Evolutionary conservation across 192 early-diverging fungal species (phyloP), one percentile per base, ranked within the genome.

Genomic region (Backusella sp.): DNA sequence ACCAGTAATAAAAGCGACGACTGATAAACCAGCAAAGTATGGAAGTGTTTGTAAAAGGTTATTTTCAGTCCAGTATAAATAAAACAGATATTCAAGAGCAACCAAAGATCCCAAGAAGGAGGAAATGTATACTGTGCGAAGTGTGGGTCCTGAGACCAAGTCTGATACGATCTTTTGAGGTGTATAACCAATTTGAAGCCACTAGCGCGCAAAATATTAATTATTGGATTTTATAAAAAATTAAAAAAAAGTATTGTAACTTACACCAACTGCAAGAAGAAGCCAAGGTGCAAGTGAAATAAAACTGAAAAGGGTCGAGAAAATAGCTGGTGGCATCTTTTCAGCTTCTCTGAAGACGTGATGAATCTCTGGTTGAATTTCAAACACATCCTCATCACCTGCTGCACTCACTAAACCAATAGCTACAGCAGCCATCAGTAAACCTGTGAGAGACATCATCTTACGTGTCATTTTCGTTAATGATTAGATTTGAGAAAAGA

Each of bases 341-440:
- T 85, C 82, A 52, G 79, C 82, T 70, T 81, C 56, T 39, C 87
- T 82, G 77, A 88, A 88, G 32, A 83, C 79, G 44, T 88, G 87
- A 71, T 85, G 73, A 49, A 88, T 88, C 66, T 88, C 87, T 32
- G 83, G 83, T 35, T 80, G 79, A 7, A 77, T 37, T 41, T 70
- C 80, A 76, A 70, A 80, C 23, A 77, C 73, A 44, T 81, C 80
- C 41, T 81, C 80, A 15, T 77, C 56, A 37, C 80, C 80, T 37
- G 80, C 80, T n/a, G 73, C 76, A 15, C 69, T 32, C 14, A 72
- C 80, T 42, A 32, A 21, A 37, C 68, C 72, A 17, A 72, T 66
- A 32, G 73, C 19, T n/a, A 46, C 34, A 28, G 72, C 0, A 37
- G 68, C 21, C 36, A 69, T 26, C 14, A 69, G n/a, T 14, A 69